Evolutionary conservation across 2,329 filamentous ascomycete species (phyloP), one percentile per base, ranked within the genome.

Genomic region (Dactylellina parvicollis): DNA sequence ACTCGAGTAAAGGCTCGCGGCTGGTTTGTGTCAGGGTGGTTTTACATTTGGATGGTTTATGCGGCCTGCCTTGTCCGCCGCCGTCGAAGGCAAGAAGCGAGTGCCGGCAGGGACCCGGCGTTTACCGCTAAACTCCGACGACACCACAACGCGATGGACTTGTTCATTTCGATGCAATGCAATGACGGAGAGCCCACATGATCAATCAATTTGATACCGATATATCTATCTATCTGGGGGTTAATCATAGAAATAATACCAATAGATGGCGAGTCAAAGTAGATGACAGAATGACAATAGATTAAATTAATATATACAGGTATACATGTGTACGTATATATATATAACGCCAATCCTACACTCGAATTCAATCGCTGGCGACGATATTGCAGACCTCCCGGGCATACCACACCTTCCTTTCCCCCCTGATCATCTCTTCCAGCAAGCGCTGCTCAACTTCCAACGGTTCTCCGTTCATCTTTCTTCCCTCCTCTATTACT

Each of bases 321-420:
- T 50, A 28, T 28, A 50, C 12, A 14, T 30, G 24, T 9, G 4
- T 9, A 26, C 18, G 2, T 4, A 32, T 20, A 32, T 4, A 10
- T n/a, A 14, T 14, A 5, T 3, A 2, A 52, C 26, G 24, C 24
- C 47, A 4, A 24, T 14, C 34, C 12, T 56, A 18, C 32, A 36
- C 16, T 32, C 28, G 38, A 22, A 55, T 40, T 59, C 40, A 47
- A 79, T 89, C 87, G 66, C 80, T 80, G 20, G 88, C 87, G 71
- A 82, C 80, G 76, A 90, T 78, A 54, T 85, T 78, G 76, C 84
- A 88, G 49, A 86, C 84, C 77, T 85, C 83, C 76, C 87, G 83
- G 26, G 85, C 85, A 80, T 89, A 86, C 88, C 88, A 90, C 32
- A 89, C 86, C 75, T 87, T 82, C 77, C 88, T 83, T 80, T 89